These are phyloP conservation scores for Hypholoma fasciculare DNA, from an alignment of 768 basidiomycete species.

Conservation along the genomic window DNA sequence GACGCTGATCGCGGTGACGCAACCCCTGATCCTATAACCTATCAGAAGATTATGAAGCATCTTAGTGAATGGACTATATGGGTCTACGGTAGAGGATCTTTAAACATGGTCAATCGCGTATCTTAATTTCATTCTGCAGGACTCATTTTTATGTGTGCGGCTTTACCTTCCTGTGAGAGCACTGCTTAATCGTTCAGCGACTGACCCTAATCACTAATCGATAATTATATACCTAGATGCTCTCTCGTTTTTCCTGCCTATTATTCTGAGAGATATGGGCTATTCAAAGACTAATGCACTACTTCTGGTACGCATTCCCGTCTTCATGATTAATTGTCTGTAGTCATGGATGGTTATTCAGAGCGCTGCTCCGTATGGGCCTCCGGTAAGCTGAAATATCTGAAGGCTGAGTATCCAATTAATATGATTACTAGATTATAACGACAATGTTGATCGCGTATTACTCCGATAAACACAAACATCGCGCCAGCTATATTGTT, in stretches of 20 bases:
- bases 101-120: not conserved
- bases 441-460: constrained; percentile 45
- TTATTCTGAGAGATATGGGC: constrained; percentile 47
- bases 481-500: constrained; percentile 42
- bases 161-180: constrained; percentile 41
- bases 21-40: constrained; percentile 40
- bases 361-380: constrained; percentile 46
- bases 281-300: constrained; percentile 32
- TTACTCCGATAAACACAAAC: constrained; percentile 42
- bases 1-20: constrained; percentile 54
- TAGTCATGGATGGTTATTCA: too few species aligned
- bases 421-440: constrained; percentile 26
- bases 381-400: constrained; percentile 31
- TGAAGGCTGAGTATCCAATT: not conserved
- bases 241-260: constrained; percentile 46
- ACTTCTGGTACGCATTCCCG: constrained; percentile 37
- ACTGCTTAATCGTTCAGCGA: not conserved
- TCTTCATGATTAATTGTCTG: too few species aligned
- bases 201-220: not conserved
- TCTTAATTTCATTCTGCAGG: constrained; percentile 26
- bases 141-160: constrained; percentile 43
- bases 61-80: constrained; percentile 48
- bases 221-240: constrained; percentile 26
- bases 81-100: constrained; percentile 35
- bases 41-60: constrained; percentile 35